Percentiles rank a stretch among this genome's conserved stretches.
phyloP scores from a whole-genome alignment of 306 rosid species.

The Cercis canadensis region DNA sequence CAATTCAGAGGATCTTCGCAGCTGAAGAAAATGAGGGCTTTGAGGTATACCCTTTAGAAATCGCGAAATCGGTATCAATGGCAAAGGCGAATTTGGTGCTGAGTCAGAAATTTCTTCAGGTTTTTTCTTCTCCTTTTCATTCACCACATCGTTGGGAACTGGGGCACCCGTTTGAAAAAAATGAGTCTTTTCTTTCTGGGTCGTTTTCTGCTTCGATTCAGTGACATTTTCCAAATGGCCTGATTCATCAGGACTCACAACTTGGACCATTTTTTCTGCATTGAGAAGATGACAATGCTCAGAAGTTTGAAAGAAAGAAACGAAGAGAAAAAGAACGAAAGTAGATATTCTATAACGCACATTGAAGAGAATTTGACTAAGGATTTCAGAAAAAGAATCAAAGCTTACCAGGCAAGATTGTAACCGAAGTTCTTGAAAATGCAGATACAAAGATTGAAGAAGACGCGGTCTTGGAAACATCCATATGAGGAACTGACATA shows the following conservation, averaged over 20 bases:
- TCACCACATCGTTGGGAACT: no score
- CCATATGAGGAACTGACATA: no score
- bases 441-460: no score
- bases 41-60: conserved; percentile 39
- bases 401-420: no score
- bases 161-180: no score
- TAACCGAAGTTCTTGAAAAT: no score
- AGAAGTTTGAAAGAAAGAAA: neutral
- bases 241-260: neutral
- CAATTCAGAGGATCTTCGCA: conserved; percentile 15
- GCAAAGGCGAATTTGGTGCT: neutral
- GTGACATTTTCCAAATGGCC: neutral
- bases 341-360: no score
- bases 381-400: neutral
- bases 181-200: neutral
- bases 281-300: neutral
- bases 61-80: conserved; percentile 28
- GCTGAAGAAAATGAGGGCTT: conserved; percentile 35
- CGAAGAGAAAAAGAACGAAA: neutral
- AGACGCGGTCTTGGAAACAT: no score
- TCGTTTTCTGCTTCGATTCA: neutral
- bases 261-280: neutral
- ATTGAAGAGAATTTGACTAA: neutral
- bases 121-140: no score
- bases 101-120: no score